These are phyloP conservation scores for Penicillium sp. DNA, from an alignment of 2,329 filamentous ascomycete species.

Conservation along the genomic window DNA sequence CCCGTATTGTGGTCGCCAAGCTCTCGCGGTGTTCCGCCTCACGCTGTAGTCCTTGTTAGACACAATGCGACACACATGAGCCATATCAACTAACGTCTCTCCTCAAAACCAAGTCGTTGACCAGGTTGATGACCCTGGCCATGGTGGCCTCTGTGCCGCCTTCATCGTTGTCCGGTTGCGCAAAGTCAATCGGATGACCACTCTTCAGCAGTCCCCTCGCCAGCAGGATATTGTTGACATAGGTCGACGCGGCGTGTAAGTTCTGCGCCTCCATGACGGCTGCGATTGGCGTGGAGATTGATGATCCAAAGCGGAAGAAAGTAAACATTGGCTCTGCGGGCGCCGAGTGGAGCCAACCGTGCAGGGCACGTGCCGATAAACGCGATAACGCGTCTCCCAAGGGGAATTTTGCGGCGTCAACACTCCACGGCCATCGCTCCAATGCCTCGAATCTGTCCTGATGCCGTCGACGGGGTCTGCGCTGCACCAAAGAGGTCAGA, in stretches of 20 bases:
- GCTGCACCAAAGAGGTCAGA: constrained; percentile 42
- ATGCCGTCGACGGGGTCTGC: constrained; percentile 21
- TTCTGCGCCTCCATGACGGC: constrained; percentile 48
- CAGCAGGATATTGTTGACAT: constrained; percentile 65
- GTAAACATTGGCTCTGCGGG: constrained; percentile 40
- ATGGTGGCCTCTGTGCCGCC: constrained; percentile 65
- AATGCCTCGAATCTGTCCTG: constrained; percentile 1
- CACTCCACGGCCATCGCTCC: too few relatives aligned
- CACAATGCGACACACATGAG: neutral
- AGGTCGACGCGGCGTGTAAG: constrained; percentile 60
- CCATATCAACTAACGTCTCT: constrained; percentile 66
- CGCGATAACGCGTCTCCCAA: constrained; percentile 9
- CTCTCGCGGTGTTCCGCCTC: constrained; percentile 86
- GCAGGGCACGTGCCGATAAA: constrained; percentile 18
- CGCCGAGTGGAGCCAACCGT: constrained; percentile 15
- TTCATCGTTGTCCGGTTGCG: constrained; percentile 63
- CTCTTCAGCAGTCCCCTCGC: constrained; percentile 61
- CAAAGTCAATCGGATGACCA: constrained; percentile 69
- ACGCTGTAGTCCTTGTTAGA: constrained; percentile 55
- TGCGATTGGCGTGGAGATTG: constrained; percentile 14
- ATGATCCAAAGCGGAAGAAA: constrained; percentile 43
- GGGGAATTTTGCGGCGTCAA: neutral
- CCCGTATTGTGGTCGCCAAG: constrained; percentile 73
- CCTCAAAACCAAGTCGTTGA: constrained; percentile 88
- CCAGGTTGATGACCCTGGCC: constrained; percentile 82